Base-by-base conservation (phyloP, 768 basidiomycete genomes). In the Termitomyces sp. region DNA sequence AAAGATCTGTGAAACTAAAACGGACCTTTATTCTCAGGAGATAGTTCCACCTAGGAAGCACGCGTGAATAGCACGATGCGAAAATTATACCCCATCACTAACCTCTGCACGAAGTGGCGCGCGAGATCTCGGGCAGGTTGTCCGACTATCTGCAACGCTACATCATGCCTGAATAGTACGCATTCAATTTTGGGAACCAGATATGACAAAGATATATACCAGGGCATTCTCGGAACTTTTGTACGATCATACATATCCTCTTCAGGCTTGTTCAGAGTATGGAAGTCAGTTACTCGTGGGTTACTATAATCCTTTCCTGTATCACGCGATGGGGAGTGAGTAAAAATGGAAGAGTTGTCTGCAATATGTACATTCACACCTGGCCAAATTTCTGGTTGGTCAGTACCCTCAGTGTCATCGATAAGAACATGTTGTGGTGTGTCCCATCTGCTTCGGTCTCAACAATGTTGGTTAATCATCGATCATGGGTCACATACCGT, bases 241-340 rank as follows among this genome's bases (percentile, higher is more conserved):
- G 79, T 72, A 36, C 97, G 85, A 67, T 99, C 95, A 66, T 96
- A 94, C 89, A 96, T 93, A 68, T 98, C 93, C 64, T 98, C 93
- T 49, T 89, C 84, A 0, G 95, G 95, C 70, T 95, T 97, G 69
- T 87, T 81, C 52, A 99, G 80, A 1, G 81, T 82, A 63, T 91
- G 83, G 71, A 95, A 98, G 72, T 98, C 97, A 49, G 77, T 73
- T 10, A 95, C 77, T 18, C 97, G 86, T 43, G 91, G 89, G 66
- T 98, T 98, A 68, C 91, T 90, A 69, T 95, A 97, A 68, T 97
- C 95, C 76, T 98, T 98, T 64, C 93, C 93, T 93, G 49, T 50
- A 33, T 44, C 36, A 57, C 16, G 40, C 54, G 40, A 55, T 12
- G 3, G 43, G 33, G 4, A 10, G 30, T 55, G 5, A n/a, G 33